Conservation (phyloP, 495 filamentous ascomycete genomes). For the Glarea lozoyensis region DNA sequence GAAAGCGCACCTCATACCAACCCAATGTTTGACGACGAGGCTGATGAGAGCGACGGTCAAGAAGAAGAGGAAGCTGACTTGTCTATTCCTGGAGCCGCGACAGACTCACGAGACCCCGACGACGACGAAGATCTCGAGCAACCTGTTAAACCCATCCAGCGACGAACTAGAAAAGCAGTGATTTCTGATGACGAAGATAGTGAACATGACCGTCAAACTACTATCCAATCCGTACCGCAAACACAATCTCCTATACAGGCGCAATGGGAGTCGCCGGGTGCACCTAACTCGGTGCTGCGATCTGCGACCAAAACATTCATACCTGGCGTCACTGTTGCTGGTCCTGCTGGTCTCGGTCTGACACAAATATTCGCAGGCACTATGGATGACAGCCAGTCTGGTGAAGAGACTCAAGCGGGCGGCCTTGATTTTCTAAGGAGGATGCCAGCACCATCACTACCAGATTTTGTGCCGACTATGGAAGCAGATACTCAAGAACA, state of each 20-base stretch:
- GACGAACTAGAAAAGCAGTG: constrained; percentile 23
- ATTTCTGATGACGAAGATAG: constrained; percentile 59
- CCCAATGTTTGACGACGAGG: constrained; percentile 27
- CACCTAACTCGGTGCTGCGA: constrained; percentile 44
- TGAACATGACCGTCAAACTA: constrained; percentile 53
- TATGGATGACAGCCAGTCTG: constrained; percentile 50
- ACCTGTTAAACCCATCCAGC: constrained; percentile 28
- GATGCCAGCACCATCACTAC: constrained; percentile 44
- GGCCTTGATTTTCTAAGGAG: constrained; percentile 39
- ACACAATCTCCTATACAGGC: constrained; percentile 24
- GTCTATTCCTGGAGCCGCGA: constrained; percentile 13
- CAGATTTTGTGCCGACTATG: constrained; percentile 32
- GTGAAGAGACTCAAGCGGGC: constrained; percentile 21
- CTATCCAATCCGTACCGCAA: constrained; percentile 36
- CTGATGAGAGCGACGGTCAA: constrained; percentile 32
- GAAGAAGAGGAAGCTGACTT: constrained; percentile 27
- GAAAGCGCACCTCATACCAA: no score
- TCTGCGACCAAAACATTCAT: constrained; percentile 52
- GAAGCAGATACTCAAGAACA: constrained; percentile 45
- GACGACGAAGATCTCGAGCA: constrained; percentile 19
- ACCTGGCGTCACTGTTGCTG: constrained; percentile 44
- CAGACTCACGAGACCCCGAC: constrained; percentile 10
- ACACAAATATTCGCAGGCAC: constrained; percentile 93
- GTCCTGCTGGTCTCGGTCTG: constrained; percentile 58
- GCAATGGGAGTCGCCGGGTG: constrained; percentile 30